Evolutionary conservation across 164 flowering plant species (phyloP), one percentile per base, ranked within the genome.

Genomic region (Magnolia sinica): DNA sequence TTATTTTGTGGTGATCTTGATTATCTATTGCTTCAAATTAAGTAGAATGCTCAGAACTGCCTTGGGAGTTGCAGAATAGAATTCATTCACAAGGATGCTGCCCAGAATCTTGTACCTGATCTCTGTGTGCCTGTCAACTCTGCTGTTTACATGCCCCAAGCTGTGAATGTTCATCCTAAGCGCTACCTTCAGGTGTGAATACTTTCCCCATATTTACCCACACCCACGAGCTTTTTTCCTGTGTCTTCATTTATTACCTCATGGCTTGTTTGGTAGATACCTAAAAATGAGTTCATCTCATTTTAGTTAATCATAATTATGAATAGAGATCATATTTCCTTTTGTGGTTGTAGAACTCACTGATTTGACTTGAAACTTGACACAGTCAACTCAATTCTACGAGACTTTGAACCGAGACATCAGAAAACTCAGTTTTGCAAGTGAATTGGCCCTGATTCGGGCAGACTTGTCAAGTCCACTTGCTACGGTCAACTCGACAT

Each of bases 121-220:
- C 20, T 96, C 51, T 79, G 74, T 70, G 77, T 89, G n/a, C 97
- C 98, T 81, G 85, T 87, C 63, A 79, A 88, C 78, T 80, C 83
- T 29, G 96, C 96, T 70, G 90, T 92, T 74, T 88, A 87, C 81
- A 92, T 96, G 97, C 99, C 99, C 24, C 87, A 91, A 79, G 99
- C 99, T 77, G 82, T 94, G 58, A 96, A 87, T 86, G 81, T 96
- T 65, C 80, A 92, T 91, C 88, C 99, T 63, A 90, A 79, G 74
- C 82, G 78, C 50, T 94, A 96, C 85, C 95, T 96, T 69, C 82
- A 91, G 96, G 98, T 96, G 1, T 31, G 79, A 75, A 75, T 29
- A 68, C 49, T 16, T 59, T 14, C 49, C 29, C 52, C 67, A 50
- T 22, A 11, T 63, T 52, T n/a, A 9, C 20, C n/a, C 31, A 20